A percentile compares a stretch with the other conserved stretches of the same genome.
These are phyloP conservation scores for Aspergillus campestris DNA, from an alignment of 495 filamentous ascomycete genomes.

Conservation along the genomic window DNA sequence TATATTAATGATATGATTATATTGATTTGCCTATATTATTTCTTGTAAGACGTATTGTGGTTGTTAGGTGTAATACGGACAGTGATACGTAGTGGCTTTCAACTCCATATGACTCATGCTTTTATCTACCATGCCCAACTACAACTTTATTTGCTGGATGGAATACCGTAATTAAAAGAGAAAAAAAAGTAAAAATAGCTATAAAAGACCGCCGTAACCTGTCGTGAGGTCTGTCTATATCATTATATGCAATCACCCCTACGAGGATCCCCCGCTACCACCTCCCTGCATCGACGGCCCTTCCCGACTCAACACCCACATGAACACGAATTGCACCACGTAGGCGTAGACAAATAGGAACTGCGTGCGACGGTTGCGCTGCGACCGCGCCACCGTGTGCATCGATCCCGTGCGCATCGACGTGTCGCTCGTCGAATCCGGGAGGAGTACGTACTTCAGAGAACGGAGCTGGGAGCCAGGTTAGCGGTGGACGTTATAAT, in stretches of 20 bases:
- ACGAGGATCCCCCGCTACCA: constrained; percentile 22
- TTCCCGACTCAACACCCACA: constrained; percentile 76
- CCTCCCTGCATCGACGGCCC: constrained; percentile 22
- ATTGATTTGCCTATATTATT: too few relatives aligned
- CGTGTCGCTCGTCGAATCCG: constrained; percentile 62
- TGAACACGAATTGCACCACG: constrained; percentile 84
- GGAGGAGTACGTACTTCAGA: constrained; percentile 89
- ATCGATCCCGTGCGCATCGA: constrained; percentile 53
- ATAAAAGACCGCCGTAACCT: constrained; percentile 2
- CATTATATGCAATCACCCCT: constrained; percentile 14
- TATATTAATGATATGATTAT: background rate
- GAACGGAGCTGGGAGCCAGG: constrained; percentile 69
- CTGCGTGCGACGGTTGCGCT: constrained; percentile 83
- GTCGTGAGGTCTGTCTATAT: constrained; percentile 17
- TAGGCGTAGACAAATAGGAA: constrained; percentile 96
- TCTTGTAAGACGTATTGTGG: too few relatives aligned
- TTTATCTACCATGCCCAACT: constrained; percentile 12
- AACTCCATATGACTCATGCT: background rate
- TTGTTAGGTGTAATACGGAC: too few relatives aligned
- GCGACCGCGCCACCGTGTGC: constrained; percentile 73
- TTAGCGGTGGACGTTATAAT: constrained; percentile 10
- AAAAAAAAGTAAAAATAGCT: background rate
- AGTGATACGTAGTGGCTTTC: too few relatives aligned
- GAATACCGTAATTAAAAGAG: too few relatives aligned
- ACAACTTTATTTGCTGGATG: too few relatives aligned